These are phyloP conservation scores for Coriolopsis trogii DNA, from an alignment of 1,284 basidiomycete species.

Conservation along the genomic window DNA sequence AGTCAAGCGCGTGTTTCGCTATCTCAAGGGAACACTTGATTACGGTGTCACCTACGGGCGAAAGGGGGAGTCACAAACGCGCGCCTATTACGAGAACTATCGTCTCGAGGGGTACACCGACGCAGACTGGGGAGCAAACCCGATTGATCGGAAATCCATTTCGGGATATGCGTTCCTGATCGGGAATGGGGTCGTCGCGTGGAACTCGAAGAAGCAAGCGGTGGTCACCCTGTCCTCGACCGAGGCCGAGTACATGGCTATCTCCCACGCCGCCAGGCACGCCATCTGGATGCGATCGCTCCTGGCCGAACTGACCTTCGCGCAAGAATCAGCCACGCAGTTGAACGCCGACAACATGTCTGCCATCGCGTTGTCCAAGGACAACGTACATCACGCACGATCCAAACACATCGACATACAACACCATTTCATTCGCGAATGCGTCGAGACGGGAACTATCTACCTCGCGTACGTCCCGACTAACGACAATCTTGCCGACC, in stretches of 20 bases:
- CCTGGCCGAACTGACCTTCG: slow-evolving; percentile 12
- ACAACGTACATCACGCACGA: too few species aligned
- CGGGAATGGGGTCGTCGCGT: slow-evolving; percentile 5
- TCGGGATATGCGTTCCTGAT: slow-evolving; percentile 16
- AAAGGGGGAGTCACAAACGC: not conserved
- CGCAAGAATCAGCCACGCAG: too few species aligned
- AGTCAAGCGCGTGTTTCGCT: slow-evolving; percentile 39
- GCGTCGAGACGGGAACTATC: too few species aligned
- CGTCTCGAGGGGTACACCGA: slow-evolving; percentile 6
- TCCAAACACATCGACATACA: too few species aligned
- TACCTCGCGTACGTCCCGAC: slow-evolving; percentile 20
- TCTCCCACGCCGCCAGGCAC: slow-evolving; percentile 16
- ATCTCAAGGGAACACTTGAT: slow-evolving; percentile 40
- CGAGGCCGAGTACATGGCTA: slow-evolving; percentile 22
- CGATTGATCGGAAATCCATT: slow-evolving; percentile 4
- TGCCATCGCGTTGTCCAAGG: not conserved
- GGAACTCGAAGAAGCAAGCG: slow-evolving; percentile 21
- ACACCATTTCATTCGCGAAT: too few species aligned
- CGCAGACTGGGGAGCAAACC: slow-evolving; percentile 7
- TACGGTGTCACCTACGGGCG: not conserved
- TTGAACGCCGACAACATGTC: slow-evolving; percentile 1
- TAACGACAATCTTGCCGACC: slow-evolving; percentile 30
- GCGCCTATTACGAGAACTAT: too few species aligned
- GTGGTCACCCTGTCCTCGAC: slow-evolving; percentile 14
- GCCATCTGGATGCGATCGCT: slow-evolving; percentile 25